Conservation (phyloP, 1,284 basidiomycete species). For the Peniophora sp. region DNA sequence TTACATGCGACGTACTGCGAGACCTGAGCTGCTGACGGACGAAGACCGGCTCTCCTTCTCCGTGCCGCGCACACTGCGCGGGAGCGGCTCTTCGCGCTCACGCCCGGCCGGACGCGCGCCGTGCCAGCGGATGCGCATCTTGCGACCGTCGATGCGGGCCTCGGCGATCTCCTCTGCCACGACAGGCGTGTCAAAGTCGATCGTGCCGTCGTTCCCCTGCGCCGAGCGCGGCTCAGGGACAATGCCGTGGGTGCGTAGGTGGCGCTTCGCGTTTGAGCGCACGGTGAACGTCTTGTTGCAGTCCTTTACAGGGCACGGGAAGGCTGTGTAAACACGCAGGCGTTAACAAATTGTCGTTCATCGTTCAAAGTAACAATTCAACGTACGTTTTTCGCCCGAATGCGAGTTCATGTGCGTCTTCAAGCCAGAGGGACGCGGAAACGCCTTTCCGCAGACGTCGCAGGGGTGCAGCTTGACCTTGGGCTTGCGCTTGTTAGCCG, state of each 20-base stretch:
- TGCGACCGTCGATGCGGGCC: neutral
- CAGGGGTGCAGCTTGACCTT: conserved; percentile 42
- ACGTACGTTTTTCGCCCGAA: conserved; percentile 56
- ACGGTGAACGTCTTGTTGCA: conserved; percentile 57
- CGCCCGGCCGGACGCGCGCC: conserved; percentile 4
- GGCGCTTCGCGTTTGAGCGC: conserved; percentile 56
- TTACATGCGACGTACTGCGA: neutral
- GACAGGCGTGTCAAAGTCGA: neutral
- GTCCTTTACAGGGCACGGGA: conserved; percentile 41
- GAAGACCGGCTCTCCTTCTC: too few species aligned
- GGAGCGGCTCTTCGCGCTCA: neutral
- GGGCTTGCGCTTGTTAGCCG: conserved; percentile 28
- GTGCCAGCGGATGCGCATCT: conserved; percentile 10
- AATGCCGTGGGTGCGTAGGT: conserved; percentile 47
- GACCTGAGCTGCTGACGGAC: neutral
- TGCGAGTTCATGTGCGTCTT: conserved; percentile 69
- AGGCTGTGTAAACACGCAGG: conserved; percentile 29
- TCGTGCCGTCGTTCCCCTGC: neutral
- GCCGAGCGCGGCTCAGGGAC: conserved; percentile 22
- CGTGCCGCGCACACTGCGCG: too few species aligned
- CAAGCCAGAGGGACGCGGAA: conserved; percentile 60
- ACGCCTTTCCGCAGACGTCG: conserved; percentile 46
- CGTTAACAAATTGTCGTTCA: neutral
- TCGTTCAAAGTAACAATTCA: neutral
- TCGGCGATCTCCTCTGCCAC: neutral